Evolutionary conservation across 2,329 filamentous ascomycete genomes (phyloP).

Genomic region (Ceratocystiopsis minuta): DNA sequence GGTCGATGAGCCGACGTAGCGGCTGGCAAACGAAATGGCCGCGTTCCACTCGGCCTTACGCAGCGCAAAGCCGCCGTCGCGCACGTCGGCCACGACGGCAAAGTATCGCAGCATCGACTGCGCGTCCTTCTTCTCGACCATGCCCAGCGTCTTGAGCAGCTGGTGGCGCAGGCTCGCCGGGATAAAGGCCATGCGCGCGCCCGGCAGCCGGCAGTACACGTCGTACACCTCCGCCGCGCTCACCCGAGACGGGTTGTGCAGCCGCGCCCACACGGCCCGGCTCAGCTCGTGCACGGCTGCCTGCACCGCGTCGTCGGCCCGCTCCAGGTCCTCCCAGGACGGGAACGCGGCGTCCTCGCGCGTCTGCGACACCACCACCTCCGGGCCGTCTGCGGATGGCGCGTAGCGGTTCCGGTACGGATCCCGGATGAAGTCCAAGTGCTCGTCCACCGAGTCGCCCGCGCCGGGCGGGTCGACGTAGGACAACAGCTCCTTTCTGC

Average conservation of each 20-base stretch:
- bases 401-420: constrained; percentile 38
- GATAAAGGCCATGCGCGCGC: constrained; percentile 33
- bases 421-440: constrained; percentile 32
- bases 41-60: constrained; percentile 60
- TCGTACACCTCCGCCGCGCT: constrained; percentile 28
- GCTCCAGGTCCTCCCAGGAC: constrained; percentile 21
- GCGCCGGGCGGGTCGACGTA: constrained; percentile 33
- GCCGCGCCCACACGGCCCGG: constrained; percentile 22
- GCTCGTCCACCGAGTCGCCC: constrained; percentile 30
- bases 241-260: constrained; percentile 23
- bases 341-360: constrained; percentile 30
- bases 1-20: constrained; percentile 43
- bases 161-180: constrained; percentile 34
- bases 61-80: constrained; percentile 51
- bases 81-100: constrained; percentile 67
- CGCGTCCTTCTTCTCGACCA: constrained; percentile 35
- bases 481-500: constrained; percentile 29
- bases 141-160: constrained; percentile 51
- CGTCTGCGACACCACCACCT: constrained; percentile 30
- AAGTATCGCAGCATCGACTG: constrained; percentile 67
- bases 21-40: constrained; percentile 62
- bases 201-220: constrained; percentile 30
- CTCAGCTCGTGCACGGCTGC: constrained; percentile 20
- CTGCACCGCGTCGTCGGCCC: constrained; percentile 18
- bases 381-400: constrained; percentile 25